Evolutionary conservation across 108 stramenopile species (phyloP), one percentile per base, ranked within the genome.

Genomic region (Schizochytrium sp.): DNA sequence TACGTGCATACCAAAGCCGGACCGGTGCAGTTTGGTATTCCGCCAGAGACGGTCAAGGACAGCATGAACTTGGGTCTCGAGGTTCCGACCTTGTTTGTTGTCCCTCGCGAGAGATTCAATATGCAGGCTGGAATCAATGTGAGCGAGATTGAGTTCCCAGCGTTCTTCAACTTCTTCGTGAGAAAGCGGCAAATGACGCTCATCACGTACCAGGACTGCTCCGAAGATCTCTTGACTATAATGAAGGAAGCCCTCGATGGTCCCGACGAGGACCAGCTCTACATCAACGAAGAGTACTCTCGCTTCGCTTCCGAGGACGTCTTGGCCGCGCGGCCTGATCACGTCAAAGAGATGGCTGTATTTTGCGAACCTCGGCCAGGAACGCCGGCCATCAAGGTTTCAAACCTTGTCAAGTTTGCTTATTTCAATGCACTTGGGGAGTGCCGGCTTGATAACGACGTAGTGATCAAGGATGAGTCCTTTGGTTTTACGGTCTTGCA

Each of bases 291-390:
- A 44, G 96, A 98, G 89, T 97, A 96, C 91, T 91, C 95, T 10
- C 93, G 92, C 3, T 93, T 94, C 29, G 96, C 95, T 87, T 94
- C 95, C 8, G 58, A 91, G 48, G 96, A 96, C 45, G 93, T 94
- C 3, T 95, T 96, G 87, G 48, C 19, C 3, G 76, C 76, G 45
- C 76, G 76, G 19, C 96, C 97, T 16, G 92, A 97, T 87, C 95
- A 97, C 87, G 90, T 94, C 57, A 97, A 96, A 88, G 97, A 97
- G 88, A 91, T 96, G n/a, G 58, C 92, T 10, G 94, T 96, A 88
- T 97, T 97, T 90, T 92, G 96, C 29, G 93, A 83, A 23, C 76
- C 76, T 12, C 76, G 76, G 8, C 76, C 76, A 16, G 76, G 76
- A 12, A 83, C 76, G n/a, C 76, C 76, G 51, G 51, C 76, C 45